These are phyloP conservation scores for Adenanthera pavonina DNA, from an alignment of 306 rosid species.

Conservation along the genomic window DNA sequence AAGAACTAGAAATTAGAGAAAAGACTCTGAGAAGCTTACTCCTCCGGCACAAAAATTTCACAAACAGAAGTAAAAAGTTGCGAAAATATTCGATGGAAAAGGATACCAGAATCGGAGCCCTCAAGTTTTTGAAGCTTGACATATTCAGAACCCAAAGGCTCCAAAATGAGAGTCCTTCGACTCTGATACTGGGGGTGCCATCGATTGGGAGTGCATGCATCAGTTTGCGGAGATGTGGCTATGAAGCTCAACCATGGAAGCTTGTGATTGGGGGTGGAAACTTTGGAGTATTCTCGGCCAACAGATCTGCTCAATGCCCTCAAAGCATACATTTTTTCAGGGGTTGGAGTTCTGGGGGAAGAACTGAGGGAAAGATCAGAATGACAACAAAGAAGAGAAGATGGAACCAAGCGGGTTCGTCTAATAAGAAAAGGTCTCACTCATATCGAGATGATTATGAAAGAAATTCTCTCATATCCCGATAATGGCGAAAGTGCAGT, in stretches of 20 bases:
- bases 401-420: not conserved
- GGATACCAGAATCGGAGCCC: constrained; percentile 57
- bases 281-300: not conserved
- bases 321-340: constrained; percentile 39
- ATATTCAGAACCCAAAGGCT: constrained; percentile 45
- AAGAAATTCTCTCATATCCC: too few relatives aligned
- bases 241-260: constrained; percentile 26
- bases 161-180: constrained; percentile 59
- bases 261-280: not conserved
- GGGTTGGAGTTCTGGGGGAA: not conserved
- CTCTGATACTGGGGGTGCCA: constrained; percentile 45
- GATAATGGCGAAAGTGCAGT: too few relatives aligned
- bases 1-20: not conserved
- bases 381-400: not conserved
- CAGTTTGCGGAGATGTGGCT: constrained; percentile 11
- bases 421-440: too few relatives aligned
- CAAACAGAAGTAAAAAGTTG: not conserved
- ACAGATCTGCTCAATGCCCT: constrained; percentile 39
- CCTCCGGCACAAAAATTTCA: not conserved
- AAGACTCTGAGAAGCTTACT: not conserved
- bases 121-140: constrained; percentile 56
- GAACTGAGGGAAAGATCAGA: not conserved
- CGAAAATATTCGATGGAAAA: not conserved
- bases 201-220: constrained; percentile 33
- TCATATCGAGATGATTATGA: not conserved